Evolutionary conservation across 805 yeast species (phyloP), one percentile per base, ranked within the genome.

Genomic region (Danielozyma ontarioensis): DNA sequence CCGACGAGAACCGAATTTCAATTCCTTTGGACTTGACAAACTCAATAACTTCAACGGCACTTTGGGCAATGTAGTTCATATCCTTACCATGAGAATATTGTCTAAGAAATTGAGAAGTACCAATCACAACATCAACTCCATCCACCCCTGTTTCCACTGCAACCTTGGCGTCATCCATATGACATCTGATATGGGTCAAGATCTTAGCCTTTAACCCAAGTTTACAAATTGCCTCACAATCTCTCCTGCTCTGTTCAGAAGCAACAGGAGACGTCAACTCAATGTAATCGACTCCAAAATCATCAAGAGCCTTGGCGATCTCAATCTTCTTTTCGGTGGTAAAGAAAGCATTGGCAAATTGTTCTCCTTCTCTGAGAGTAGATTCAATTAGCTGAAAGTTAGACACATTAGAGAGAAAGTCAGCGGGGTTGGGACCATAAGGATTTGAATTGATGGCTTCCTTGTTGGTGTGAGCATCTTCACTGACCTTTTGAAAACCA

Each of bases 81-180:
- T 90, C 98, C 72, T 90, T 90, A 59, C 98, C 98, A 62, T 93
- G 97, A 17, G 96, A 84, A 62, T 80, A 89, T 62, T 89, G 83
- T 65, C 97, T 81, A 53, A 93, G 72, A 62, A 88, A 93, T 62
- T 84, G 95, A 21, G 97, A 89, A 15, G 97, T 90, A 45, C 97
- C 97, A 62, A 90, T 90, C 39, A 90, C 97, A 37, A 90, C 96
- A 68, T 93, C 97, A 42, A 90, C 97, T 66, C 97, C 98, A 59
- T 93, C 97, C 34, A 93, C 98, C 59, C 98, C 97, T 25, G 97
- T 90, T 55, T 86, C 93, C 30, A 90, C 98, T 4, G 98, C 98
- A 39, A 93, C 85, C 51, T 82, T 76, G 36, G 97, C 98, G 55
- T 93, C 98, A 63, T 90, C 97, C 97, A 90, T 90, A 68, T 90